Conservation (phyloP, 148 eudicot species). For the Selenicereus undatus region DNA sequence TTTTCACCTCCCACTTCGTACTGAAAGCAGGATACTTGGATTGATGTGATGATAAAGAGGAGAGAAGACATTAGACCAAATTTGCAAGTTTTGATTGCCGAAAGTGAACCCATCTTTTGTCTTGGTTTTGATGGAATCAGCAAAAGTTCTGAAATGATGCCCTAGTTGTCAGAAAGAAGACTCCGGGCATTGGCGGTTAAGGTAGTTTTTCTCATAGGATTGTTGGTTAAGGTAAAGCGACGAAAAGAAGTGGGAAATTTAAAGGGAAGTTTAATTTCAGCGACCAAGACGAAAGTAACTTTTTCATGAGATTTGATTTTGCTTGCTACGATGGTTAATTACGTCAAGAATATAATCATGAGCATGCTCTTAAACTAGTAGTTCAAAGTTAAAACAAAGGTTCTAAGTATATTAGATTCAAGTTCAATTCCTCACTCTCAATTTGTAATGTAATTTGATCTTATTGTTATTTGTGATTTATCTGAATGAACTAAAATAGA, state of each 20-base stretch:
- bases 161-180: constrained; percentile 10
- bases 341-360: no score
- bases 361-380: no score
- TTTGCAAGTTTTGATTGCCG: constrained; percentile 23
- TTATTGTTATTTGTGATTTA: no score
- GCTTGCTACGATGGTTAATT: no score
- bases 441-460: no score
- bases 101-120: constrained; percentile 31
- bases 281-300: no score
- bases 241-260: constrained; percentile 12
- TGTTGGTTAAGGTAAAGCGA: constrained; percentile 12
- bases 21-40: constrained; percentile 36
- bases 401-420: no score
- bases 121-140: background rate
- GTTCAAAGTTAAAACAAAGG: no score
- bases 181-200: constrained; percentile 15
- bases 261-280: background rate
- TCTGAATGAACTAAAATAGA: no score
- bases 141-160: background rate
- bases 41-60: constrained; percentile 7
- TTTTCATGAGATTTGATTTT: no score
- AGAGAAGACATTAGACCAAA: constrained; percentile 17
- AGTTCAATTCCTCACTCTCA: no score
- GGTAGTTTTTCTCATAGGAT: background rate
- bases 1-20: constrained; percentile 44